phyloP scores from a whole-genome alignment of 78 protist species.

The Blattamonas nauphoetae region DNA sequence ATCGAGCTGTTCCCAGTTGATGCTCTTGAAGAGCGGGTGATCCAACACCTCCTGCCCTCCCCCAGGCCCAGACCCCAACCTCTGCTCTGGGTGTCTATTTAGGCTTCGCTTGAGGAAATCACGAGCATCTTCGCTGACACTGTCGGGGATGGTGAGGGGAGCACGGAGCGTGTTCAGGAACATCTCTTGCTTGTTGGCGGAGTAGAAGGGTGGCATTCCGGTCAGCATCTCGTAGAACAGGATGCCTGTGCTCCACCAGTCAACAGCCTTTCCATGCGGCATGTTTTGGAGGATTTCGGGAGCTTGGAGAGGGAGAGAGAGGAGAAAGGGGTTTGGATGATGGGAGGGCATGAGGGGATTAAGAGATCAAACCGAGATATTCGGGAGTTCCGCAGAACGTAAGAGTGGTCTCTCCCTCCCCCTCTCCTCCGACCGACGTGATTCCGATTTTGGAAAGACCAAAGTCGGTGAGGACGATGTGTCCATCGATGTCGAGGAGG shows the following conservation, averaged over 20 bases:
- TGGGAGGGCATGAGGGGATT: neutral
- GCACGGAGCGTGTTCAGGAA: slow-evolving; percentile 6
- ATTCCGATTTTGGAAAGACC: neutral
- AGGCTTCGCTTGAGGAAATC: neutral
- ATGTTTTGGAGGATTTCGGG: slow-evolving; percentile 1
- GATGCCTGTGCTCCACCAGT: slow-evolving; percentile 23
- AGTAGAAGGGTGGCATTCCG: slow-evolving; percentile 16
- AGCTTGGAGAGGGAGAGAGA: neutral
- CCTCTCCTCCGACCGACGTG: neutral
- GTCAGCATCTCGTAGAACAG: slow-evolving; percentile 18
- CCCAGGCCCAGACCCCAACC: slow-evolving; percentile 12
- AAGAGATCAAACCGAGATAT: slow-evolving; percentile 4
- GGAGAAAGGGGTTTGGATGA: neutral
- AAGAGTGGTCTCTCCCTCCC: neutral
- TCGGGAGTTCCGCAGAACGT: slow-evolving; percentile 12
- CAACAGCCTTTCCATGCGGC: slow-evolving; percentile 21
- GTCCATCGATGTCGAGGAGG: neutral
- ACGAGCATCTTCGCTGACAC: neutral
- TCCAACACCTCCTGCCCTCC: slow-evolving; percentile 10
- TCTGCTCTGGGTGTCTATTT: neutral
- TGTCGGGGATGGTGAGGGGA: neutral
- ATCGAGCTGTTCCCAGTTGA: slow-evolving; percentile 3
- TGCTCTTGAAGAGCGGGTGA: neutral
- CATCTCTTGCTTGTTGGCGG: slow-evolving; percentile 13
- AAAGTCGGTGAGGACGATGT: neutral